Conservation (phyloP, 2,329 filamentous ascomycete genomes). For the Phaeosphaeria sp. region DNA sequence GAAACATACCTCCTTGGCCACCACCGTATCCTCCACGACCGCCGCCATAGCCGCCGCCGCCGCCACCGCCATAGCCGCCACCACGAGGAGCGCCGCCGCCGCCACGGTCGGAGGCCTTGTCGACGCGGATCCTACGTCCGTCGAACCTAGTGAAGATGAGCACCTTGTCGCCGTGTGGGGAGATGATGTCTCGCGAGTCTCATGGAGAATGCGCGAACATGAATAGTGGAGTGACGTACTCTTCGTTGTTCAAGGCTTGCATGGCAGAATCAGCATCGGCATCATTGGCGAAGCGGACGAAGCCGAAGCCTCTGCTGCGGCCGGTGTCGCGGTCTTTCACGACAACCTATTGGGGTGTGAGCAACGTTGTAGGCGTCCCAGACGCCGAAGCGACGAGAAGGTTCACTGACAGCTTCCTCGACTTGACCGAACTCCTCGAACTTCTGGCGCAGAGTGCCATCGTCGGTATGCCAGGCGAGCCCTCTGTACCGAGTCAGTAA, state of each 20-base stretch:
- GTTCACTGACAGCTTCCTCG: slow-evolving; percentile 86
- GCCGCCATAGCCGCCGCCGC: slow-evolving; percentile 41
- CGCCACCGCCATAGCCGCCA: slow-evolving; percentile 48
- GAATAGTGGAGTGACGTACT: slow-evolving; percentile 65
- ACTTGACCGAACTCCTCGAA: slow-evolving; percentile 91
- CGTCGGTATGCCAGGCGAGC: slow-evolving; percentile 98
- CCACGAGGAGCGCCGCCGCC: slow-evolving; percentile 53
- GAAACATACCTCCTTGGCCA: slow-evolving; percentile 28
- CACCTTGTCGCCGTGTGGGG: slow-evolving; percentile 1
- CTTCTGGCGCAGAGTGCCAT: slow-evolving; percentile 82
- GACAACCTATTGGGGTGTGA: slow-evolving; percentile 71
- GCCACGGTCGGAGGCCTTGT: slow-evolving; percentile 85
- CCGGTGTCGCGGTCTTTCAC: slow-evolving; percentile 97
- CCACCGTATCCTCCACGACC: slow-evolving; percentile 39
- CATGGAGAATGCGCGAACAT: not conserved
- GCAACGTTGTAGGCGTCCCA: slow-evolving; percentile 7
- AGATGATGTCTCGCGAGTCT: not conserved
- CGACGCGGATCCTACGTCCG: slow-evolving; percentile 90
- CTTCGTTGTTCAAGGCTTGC: slow-evolving; percentile 81
- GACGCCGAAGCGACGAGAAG: slow-evolving; percentile 1
- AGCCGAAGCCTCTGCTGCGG: slow-evolving; percentile 95
- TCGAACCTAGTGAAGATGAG: slow-evolving; percentile 72
- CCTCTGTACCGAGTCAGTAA: slow-evolving; percentile 65
- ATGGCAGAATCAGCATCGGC: slow-evolving; percentile 79
- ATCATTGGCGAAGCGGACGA: slow-evolving; percentile 85